Evolutionary conservation across 306 rosid species (phyloP).

Genomic region (Malus fusca): DNA sequence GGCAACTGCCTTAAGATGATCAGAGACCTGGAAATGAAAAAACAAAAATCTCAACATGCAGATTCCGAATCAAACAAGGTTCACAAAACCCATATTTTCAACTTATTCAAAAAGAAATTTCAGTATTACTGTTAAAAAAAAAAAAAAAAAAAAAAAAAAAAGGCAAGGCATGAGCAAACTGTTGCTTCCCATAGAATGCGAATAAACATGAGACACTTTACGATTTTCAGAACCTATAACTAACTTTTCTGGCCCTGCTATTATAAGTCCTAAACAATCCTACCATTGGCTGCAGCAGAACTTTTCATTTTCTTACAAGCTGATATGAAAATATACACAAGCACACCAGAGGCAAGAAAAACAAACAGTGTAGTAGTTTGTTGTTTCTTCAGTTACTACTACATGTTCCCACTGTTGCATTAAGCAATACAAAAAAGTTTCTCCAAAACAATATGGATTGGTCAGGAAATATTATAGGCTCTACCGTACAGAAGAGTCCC

Average conservation of each 20-base stretch:
- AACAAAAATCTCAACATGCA: not conserved
- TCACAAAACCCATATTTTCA: not conserved
- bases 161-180: not conserved
- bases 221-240: not conserved
- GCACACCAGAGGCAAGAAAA: not conserved
- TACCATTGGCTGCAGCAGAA: not conserved
- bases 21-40: not conserved
- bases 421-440: not conserved
- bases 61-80: not conserved
- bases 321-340: not conserved
- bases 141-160: not conserved
- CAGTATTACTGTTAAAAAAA: not conserved
- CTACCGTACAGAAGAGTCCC: too few relatives aligned
- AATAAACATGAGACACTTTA: not conserved
- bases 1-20: slow-evolving; percentile 66
- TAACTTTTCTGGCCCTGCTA: not conserved
- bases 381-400: not conserved
- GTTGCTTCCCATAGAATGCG: not conserved
- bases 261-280: not conserved
- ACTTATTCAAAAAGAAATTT: not conserved
- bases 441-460: not conserved
- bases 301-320: not conserved
- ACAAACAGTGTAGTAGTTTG: not conserved
- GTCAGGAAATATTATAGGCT: not conserved
- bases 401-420: not conserved